Evolutionary conservation across 306 rosid genomes (phyloP).

Genomic region (Dicorynia guianensis): DNA sequence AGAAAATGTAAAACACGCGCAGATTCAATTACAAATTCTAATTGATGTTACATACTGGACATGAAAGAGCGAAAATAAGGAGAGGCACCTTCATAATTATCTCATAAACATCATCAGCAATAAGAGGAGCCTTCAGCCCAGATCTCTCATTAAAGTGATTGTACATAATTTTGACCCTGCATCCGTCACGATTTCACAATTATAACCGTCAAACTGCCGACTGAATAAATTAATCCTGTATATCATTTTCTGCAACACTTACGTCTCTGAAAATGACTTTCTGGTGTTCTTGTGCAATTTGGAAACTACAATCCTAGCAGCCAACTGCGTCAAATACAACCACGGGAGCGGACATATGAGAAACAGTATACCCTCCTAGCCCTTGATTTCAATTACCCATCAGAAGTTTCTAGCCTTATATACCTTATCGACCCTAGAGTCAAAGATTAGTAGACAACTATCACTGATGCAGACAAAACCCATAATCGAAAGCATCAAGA

Average conservation of each 20-base stretch:
- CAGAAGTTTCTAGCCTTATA: background rate
- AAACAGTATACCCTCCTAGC: background rate
- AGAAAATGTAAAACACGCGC: background rate
- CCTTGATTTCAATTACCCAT: background rate
- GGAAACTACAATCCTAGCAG: constrained; percentile 83
- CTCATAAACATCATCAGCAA: constrained; percentile 85
- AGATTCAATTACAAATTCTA: no score
- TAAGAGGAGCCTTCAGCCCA: constrained; percentile 72
- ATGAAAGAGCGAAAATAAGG: background rate
- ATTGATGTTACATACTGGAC: background rate
- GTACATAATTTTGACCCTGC: constrained; percentile 70
- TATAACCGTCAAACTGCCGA: background rate
- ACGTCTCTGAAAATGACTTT: constrained; percentile 82
- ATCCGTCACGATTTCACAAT: constrained; percentile 4
- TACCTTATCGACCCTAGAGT: background rate
- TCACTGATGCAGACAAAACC: background rate
- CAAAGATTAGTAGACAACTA: background rate
- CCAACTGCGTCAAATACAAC: constrained; percentile 57
- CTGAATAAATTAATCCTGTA: background rate
- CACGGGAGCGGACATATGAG: background rate
- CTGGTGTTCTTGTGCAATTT: constrained; percentile 79
- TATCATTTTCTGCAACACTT: constrained; percentile 29
- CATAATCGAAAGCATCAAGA: background rate
- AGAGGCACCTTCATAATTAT: constrained; percentile 65
- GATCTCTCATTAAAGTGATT: constrained; percentile 70